A percentile compares a stretch with the other conserved stretches of the same genome.
Conservation (phyloP, 148 eudicot species). For the Limonium bicolor region DNA sequence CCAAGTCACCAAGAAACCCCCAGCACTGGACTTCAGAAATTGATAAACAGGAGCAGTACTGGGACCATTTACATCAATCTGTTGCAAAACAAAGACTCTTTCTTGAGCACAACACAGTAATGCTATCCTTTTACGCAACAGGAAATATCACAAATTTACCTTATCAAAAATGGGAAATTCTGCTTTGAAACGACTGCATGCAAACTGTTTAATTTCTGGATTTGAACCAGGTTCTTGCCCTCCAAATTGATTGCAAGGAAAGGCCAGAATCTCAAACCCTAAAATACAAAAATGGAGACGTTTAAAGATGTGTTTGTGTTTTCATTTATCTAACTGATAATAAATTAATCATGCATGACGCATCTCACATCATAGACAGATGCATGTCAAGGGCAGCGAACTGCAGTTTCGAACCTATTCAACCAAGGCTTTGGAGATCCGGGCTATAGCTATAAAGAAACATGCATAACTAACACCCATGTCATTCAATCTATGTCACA, state of each 20-base stretch:
- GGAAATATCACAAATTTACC: slow-evolving; percentile 21
- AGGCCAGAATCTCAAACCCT: slow-evolving; percentile 92
- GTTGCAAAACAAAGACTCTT: slow-evolving; percentile 6
- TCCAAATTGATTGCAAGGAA: slow-evolving; percentile 97
- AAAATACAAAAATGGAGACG: slow-evolving; percentile 3
- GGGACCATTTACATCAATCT: slow-evolving; percentile 96
- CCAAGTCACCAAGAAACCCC: slow-evolving; percentile 80
- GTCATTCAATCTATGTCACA: neutral
- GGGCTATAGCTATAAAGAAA: too few relatives aligned
- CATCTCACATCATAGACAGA: too few relatives aligned
- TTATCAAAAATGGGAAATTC: slow-evolving; percentile 91
- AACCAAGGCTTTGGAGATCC: too few relatives aligned
- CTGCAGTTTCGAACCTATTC: too few relatives aligned
- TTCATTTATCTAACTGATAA: neutral
- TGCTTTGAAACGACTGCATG: slow-evolving; percentile 79
- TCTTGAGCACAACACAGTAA: too few relatives aligned
- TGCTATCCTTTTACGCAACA: neutral
- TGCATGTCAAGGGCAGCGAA: too few relatives aligned
- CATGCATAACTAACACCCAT: neutral
- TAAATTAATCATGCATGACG: neutral
- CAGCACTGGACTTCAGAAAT: slow-evolving; percentile 69
- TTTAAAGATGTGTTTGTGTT: neutral
- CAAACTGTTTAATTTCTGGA: slow-evolving; percentile 70
- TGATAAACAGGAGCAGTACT: slow-evolving; percentile 78
- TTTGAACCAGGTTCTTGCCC: slow-evolving; percentile 94